Evolutionary conservation across 1,284 basidiomycete genomes (phyloP), one percentile per base, ranked within the genome.

Genomic region (Heterobasidion parviporum): DNA sequence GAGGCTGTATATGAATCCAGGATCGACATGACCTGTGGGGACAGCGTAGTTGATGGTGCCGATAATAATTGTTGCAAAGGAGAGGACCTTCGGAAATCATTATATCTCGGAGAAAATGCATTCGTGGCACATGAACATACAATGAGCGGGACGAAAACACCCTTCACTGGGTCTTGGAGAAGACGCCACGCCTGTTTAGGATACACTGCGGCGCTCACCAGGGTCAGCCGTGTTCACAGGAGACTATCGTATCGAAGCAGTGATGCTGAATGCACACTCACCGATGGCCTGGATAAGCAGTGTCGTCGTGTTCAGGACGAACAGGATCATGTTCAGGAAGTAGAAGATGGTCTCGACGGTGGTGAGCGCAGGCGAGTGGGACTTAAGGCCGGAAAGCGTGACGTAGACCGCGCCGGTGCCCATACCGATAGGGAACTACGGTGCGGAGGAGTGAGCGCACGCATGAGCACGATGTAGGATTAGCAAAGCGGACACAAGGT

Each of bases 61-160:
- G 57, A 79, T 77, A 59, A 78, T 67, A 52, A 78, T 75, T 5
- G 76, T 77, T n/a, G 76, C 76, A 60, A 78, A 77, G 3, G 75
- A 77, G 14, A 77, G 67, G 8, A 76, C 73, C 74, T 74, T 45
- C 8, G 26, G 6, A 5, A 9, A 20, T 32, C 38, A 16, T 34
- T 5, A 4, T 2, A 5, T 14, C n/a, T n/a, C 14, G n/a, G n/a
- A n/a, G n/a, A n/a, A n/a, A n/a, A n/a, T n/a, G n/a, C n/a, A n/a
- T n/a, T n/a, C n/a, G n/a, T n/a, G n/a, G n/a, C n/a, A n/a, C n/a
- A n/a, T 26, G 26, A 26, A 26, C 68, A 45, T 58, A 76, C 76
- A 46, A 77, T 62, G 55, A 78, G 68, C 4, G 76, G 76, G 35
- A 77, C 75, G 56, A 77, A 78, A 32, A 79, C 67, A 34, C 74